phyloP scores from a whole-genome alignment of 108 stramenopile genomes.

The Epithemia pelagica region DNA sequence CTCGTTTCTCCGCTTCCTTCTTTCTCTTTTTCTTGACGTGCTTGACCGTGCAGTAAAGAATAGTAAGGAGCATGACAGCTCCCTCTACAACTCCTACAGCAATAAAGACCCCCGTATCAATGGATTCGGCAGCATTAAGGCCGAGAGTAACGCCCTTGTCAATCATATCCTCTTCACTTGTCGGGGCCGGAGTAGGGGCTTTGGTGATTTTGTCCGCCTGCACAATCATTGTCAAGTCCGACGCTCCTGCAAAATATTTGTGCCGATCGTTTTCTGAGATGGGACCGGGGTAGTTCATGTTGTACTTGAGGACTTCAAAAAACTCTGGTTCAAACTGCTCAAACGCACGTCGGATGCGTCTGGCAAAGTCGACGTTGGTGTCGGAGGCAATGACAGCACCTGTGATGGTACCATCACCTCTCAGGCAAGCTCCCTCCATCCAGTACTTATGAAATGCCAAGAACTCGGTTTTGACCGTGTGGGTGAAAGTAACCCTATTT shows the following conservation, averaged over 20 bases:
- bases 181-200: neutral
- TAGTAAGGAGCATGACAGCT: neutral
- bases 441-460: no score
- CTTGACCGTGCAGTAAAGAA: neutral
- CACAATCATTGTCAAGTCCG: neutral
- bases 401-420: neutral
- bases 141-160: neutral
- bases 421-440: no score
- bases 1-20: neutral
- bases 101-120: neutral
- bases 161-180: neutral
- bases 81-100: neutral
- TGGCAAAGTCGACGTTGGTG: neutral
- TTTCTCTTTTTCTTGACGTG: neutral
- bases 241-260: neutral
- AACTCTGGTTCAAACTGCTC: neutral
- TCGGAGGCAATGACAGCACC: neutral
- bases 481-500: slow-evolving; percentile 40
- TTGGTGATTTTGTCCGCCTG: neutral
- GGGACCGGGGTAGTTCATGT: neutral
- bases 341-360: neutral
- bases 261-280: neutral
- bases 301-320: neutral
- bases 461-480: slow-evolving; percentile 54
- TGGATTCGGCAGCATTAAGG: neutral